phyloP scores from a whole-genome alignment of 2,329 filamentous ascomycete species.

The Xylariaceae sp. region DNA sequence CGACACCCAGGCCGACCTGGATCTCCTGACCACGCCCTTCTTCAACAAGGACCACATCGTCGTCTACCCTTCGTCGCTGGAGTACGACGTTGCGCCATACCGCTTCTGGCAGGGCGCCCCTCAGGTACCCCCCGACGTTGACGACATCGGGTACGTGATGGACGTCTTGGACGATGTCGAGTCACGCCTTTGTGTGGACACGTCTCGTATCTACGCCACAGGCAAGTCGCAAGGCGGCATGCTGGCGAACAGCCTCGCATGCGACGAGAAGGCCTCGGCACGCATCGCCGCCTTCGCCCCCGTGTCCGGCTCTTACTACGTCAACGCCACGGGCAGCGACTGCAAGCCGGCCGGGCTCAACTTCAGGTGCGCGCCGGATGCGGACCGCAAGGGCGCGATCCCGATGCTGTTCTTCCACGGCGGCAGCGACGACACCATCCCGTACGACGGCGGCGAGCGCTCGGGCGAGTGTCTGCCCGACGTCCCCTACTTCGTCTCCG shows the following conservation, averaged over 20 bases:
- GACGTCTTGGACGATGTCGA: conserved; percentile 26
- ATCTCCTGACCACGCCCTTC: conserved; percentile 15
- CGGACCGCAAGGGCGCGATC: conserved; percentile 18
- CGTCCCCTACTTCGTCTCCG: conserved; percentile 35
- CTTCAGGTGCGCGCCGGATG: conserved; percentile 33
- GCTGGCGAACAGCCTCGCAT: conserved; percentile 24
- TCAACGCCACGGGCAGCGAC: conserved; percentile 21
- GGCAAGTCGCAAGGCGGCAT: conserved; percentile 28
- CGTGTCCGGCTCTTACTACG: conserved; percentile 27
- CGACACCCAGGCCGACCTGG: conserved; percentile 16
- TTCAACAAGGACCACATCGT: conserved; percentile 19
- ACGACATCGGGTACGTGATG: conserved; percentile 23
- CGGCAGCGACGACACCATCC: conserved; percentile 40
- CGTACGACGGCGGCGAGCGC: conserved; percentile 39
- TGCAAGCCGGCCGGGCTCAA: neutral
- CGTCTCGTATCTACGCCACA: conserved; percentile 24
- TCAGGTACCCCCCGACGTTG: conserved; percentile 13
- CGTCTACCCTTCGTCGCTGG: conserved; percentile 17
- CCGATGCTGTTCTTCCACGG: conserved; percentile 48
- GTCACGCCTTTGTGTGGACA: conserved; percentile 23
- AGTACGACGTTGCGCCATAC: conserved; percentile 5
- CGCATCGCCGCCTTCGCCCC: conserved; percentile 27
- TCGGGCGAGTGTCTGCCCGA: conserved; percentile 39
- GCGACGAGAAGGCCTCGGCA: conserved; percentile 17
- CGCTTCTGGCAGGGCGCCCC: conserved; percentile 21